Percentiles rank a stretch among this genome's conserved stretches.
These are phyloP conservation scores for Micromonas pusilla DNA, from an alignment of 139 green algal species.

Conservation along the genomic window DNA sequence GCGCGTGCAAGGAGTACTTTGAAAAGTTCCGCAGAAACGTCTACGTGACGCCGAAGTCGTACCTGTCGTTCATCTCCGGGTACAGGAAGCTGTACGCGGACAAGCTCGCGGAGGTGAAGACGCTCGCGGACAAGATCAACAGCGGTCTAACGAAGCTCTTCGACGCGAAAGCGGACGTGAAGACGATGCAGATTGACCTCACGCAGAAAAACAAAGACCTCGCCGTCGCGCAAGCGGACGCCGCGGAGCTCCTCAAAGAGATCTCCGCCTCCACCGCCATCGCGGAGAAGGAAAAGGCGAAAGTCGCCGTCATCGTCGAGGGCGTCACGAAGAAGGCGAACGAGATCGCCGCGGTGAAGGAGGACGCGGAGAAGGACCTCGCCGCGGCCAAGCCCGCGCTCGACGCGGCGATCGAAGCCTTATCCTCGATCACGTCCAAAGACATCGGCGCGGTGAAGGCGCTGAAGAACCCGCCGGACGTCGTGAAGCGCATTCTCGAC, in stretches of 20 bases:
- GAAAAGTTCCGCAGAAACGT: constrained; percentile 63
- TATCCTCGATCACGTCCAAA: constrained; percentile 75
- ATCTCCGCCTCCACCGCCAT: constrained; percentile 67
- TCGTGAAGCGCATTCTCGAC: constrained; percentile 79
- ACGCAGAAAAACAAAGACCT: constrained; percentile 70
- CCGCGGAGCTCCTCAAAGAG: constrained; percentile 77
- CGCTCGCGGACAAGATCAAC: constrained; percentile 59
- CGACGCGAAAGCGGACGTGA: constrained; percentile 69
- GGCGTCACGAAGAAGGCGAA: constrained; percentile 71
- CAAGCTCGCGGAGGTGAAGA: constrained; percentile 31
- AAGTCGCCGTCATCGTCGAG: constrained; percentile 58
- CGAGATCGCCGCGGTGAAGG: constrained; percentile 60
- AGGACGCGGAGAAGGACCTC: constrained; percentile 66
- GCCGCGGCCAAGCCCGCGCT: constrained; percentile 71
- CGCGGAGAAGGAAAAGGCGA: constrained; percentile 85
- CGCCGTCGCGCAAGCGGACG: constrained; percentile 71
- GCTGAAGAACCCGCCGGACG: constrained; percentile 75
- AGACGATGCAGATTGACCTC: constrained; percentile 76
- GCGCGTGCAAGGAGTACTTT: constrained; percentile 55
- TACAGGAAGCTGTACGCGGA: constrained; percentile 67
- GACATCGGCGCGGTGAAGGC: constrained; percentile 82
- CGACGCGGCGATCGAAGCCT: constrained; percentile 68
- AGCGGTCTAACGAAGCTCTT: constrained; percentile 75
- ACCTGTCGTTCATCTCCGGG: constrained; percentile 81
- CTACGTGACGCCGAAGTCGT: constrained; percentile 85